Evolutionary conservation across 2,329 filamentous ascomycete species (phyloP).

Genomic region (Ophiostoma himal-ulmi): DNA sequence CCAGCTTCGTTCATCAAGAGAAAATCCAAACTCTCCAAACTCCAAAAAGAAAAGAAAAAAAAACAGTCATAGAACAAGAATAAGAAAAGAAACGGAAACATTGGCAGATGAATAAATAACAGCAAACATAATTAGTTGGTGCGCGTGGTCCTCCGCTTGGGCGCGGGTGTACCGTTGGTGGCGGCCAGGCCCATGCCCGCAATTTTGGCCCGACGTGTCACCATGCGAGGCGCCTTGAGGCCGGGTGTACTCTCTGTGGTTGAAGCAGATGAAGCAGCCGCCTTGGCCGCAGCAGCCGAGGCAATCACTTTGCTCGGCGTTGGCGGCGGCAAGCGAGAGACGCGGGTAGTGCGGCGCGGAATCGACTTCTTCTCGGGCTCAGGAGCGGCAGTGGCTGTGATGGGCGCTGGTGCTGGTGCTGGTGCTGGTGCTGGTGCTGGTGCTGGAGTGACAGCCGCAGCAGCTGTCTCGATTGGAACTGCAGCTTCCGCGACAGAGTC

Average conservation of each 20-base stretch:
- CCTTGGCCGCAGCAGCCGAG: slow-evolving; percentile 17
- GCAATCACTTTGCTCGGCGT: slow-evolving; percentile 25
- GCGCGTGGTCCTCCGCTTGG: slow-evolving; percentile 24
- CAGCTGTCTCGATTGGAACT: background rate
- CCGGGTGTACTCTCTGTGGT: background rate
- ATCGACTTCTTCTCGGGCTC: slow-evolving; percentile 21
- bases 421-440: background rate
- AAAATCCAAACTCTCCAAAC: background rate
- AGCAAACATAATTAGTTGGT: background rate
- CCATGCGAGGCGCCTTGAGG: slow-evolving; percentile 23
- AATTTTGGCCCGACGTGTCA: slow-evolving; percentile 23
- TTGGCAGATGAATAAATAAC: background rate
- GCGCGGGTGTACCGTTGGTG: slow-evolving; percentile 27
- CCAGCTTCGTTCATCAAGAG: slow-evolving; percentile 8
- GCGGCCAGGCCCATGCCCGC: slow-evolving; percentile 25
- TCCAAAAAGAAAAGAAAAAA: background rate
- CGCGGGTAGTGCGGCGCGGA: slow-evolving; percentile 22
- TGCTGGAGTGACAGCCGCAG: background rate
- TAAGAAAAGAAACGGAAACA: background rate
- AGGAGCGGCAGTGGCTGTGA: background rate
- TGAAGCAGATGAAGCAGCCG: slow-evolving; percentile 1
- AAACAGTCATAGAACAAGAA: background rate
- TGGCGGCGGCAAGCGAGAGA: slow-evolving; percentile 25
- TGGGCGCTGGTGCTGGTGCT: background rate
- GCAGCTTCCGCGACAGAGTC: background rate